Conservation (phyloP, 306 rosid species). For the Castanopsis chinensis region DNA sequence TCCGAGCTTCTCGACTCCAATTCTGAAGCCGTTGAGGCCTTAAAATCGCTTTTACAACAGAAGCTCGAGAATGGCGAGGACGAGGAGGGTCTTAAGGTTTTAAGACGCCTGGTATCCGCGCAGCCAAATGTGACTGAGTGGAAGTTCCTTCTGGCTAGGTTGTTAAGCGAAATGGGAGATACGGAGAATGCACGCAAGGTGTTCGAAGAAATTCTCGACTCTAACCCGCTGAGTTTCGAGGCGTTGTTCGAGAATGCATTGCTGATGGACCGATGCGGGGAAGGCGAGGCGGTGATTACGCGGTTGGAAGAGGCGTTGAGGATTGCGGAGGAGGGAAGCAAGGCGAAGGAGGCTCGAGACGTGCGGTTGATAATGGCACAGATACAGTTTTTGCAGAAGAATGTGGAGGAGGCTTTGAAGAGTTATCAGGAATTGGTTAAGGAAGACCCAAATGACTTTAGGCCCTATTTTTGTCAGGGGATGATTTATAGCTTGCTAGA, state of each 20-base stretch:
- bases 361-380: constrained; percentile 85
- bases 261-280: constrained; percentile 81
- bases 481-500: constrained; percentile 90
- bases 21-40: constrained; percentile 54
- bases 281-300: constrained; percentile 59
- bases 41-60: constrained; percentile 71
- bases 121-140: constrained; percentile 69
- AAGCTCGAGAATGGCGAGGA: constrained; percentile 81
- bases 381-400: constrained; percentile 78
- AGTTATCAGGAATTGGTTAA: constrained; percentile 47
- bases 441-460: constrained; percentile 75
- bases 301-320: constrained; percentile 66
- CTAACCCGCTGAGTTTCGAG: constrained; percentile 65
- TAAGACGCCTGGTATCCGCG: constrained; percentile 48
- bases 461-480: constrained; percentile 87
- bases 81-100: constrained; percentile 58
- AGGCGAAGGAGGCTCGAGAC: constrained; percentile 67
- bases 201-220: constrained; percentile 61
- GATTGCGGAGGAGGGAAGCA: constrained; percentile 59
- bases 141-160: constrained; percentile 73
- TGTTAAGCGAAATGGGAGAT: constrained; percentile 53
- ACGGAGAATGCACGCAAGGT: constrained; percentile 40
- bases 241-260: constrained; percentile 83
- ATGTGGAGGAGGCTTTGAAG: constrained; percentile 69
- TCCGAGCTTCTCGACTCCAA: constrained; percentile 59